Evolutionary conservation across 1,284 basidiomycete species (phyloP).

Genomic region (Peniophora sp.): DNA sequence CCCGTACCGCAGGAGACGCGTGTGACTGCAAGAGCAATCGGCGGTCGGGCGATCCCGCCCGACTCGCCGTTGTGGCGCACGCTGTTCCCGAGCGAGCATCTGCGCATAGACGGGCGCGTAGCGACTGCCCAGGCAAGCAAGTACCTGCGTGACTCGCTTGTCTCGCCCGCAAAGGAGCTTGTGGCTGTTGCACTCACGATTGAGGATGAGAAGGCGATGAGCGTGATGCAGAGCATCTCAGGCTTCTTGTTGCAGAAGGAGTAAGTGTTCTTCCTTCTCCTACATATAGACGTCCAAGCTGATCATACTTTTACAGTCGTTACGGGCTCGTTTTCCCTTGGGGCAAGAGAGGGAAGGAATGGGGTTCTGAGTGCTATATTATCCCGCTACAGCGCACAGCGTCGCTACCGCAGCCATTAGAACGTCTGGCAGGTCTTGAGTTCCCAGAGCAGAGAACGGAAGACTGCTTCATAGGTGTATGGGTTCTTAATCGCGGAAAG

Average conservation of each 20-base stretch:
- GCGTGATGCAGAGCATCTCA: conserved; percentile 54
- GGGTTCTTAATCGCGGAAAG: conserved; percentile 73
- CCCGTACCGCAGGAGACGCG: conserved; percentile 54
- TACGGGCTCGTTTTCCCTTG: conserved; percentile 85
- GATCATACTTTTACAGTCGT: conserved; percentile 42
- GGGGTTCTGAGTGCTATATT: conserved; percentile 83
- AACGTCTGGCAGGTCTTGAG: conserved; percentile 74
- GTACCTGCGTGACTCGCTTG: conserved; percentile 67
- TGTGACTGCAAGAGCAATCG: conserved; percentile 66
- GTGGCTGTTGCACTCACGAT: conserved; percentile 69
- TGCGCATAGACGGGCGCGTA: conserved; percentile 77
- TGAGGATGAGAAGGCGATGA: conserved; percentile 30
- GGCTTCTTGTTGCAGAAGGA: conserved; percentile 69
- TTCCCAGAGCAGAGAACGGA: conserved; percentile 54
- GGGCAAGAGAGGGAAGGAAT: conserved; percentile 63
- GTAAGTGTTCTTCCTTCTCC: conserved; percentile 39
- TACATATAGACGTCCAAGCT: conserved; percentile 4
- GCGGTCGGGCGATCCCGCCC: conserved; percentile 46
- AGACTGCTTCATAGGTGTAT: conserved; percentile 75
- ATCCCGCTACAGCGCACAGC: conserved; percentile 69
- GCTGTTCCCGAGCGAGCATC: conserved; percentile 58
- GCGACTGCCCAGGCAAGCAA: conserved; percentile 64
- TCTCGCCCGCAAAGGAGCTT: conserved; percentile 75
- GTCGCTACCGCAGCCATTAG: conserved; percentile 77
- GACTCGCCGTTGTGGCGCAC: conserved; percentile 62